Evolutionary conservation across 768 basidiomycete genomes (phyloP).

Genomic region (Favolaschia claudopus): DNA sequence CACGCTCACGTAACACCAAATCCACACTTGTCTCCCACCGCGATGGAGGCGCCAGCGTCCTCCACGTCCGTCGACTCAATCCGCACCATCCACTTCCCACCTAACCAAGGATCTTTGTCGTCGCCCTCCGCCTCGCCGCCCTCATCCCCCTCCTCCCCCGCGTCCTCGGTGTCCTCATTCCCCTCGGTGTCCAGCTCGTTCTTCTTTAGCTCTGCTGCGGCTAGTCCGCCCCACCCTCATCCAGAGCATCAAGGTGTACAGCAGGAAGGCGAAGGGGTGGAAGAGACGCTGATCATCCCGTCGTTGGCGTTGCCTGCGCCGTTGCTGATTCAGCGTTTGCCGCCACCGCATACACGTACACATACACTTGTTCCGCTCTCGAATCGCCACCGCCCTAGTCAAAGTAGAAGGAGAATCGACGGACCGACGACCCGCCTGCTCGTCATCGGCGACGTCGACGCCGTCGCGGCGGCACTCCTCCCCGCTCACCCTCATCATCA

Average conservation of each 20-base stretch:
- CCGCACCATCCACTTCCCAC: constrained; percentile 37
- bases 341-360: too few species aligned
- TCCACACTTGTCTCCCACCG: not conserved
- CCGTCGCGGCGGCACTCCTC: not conserved
- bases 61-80: constrained; percentile 51
- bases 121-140: constrained; percentile 63
- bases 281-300: constrained; percentile 21
- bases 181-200: constrained; percentile 79
- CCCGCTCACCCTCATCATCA: not conserved
- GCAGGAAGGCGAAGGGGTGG: constrained; percentile 17
- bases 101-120: constrained; percentile 36
- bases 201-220: constrained; percentile 79
- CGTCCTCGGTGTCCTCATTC: constrained; percentile 69
- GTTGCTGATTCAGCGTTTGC: not conserved
- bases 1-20: too few species aligned
- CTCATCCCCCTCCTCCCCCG: constrained; percentile 61
- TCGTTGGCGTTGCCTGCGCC: constrained; percentile 12
- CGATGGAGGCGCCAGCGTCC: constrained; percentile 42
- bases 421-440: not conserved
- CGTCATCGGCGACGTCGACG: not conserved
- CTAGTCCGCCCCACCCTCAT: constrained; percentile 65
- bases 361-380: too few species aligned
- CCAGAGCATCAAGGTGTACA: constrained; percentile 35
- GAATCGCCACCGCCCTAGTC: too few species aligned
- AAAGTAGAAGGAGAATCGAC: too few species aligned